Conservation (phyloP, 2,329 filamentous ascomycete species). For the Colletotrichum acutatum region DNA sequence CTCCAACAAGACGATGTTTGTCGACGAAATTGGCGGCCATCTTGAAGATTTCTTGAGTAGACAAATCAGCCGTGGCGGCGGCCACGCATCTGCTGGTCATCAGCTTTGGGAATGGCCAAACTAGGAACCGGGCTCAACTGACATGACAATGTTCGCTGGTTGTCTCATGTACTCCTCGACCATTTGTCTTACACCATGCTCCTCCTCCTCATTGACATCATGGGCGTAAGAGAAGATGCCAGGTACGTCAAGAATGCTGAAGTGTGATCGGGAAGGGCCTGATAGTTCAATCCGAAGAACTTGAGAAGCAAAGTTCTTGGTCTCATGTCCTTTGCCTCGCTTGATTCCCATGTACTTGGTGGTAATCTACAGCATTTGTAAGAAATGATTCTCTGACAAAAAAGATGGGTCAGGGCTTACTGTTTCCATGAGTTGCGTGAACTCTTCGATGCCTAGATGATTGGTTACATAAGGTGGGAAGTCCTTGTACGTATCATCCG, state of each 20-base stretch:
- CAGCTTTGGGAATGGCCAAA: not conserved
- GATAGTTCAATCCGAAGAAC: constrained; percentile 51
- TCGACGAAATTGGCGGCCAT: constrained; percentile 42
- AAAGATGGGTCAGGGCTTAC: constrained; percentile 32
- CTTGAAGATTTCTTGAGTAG: constrained; percentile 43
- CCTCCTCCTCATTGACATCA: constrained; percentile 44
- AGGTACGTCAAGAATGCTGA: constrained; percentile 52
- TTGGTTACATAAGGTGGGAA: constrained; percentile 38
- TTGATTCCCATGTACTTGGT: constrained; percentile 45
- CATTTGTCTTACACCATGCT: constrained; percentile 44
- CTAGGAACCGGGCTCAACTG: constrained; percentile 20
- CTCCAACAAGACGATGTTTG: constrained; percentile 46
- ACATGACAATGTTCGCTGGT: constrained; percentile 52
- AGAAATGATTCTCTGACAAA: not conserved
- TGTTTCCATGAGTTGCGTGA: constrained; percentile 44
- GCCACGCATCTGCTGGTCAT: constrained; percentile 44
- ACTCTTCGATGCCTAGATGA: constrained; percentile 42
- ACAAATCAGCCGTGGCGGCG: constrained; percentile 45
- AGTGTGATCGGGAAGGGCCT: constrained; percentile 48
- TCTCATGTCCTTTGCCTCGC: constrained; percentile 35
- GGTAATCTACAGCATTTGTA: constrained; percentile 38
- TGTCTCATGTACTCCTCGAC: constrained; percentile 48
- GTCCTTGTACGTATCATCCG: constrained; percentile 35
- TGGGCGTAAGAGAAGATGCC: constrained; percentile 43
- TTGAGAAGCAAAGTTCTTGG: constrained; percentile 50